Conservation (phyloP, 495 filamentous ascomycete genomes). For the Penicillium parvum region DNA sequence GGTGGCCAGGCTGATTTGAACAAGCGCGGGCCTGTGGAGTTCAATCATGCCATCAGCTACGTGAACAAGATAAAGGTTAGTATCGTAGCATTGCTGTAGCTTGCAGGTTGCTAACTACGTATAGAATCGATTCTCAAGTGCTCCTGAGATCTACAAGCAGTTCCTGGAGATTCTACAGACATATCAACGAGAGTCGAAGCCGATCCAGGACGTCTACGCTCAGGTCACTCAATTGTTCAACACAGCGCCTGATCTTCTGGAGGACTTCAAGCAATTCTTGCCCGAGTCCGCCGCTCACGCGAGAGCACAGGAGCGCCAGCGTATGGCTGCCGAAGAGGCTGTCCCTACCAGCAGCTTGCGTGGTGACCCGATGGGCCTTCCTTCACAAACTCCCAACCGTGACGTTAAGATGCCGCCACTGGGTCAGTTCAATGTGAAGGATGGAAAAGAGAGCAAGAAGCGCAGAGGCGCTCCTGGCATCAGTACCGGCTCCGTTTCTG, state of each 20-base stretch:
- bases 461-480: constrained; percentile 50
- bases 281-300: constrained; percentile 93
- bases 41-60: constrained; percentile 99
- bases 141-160: constrained; percentile 98
- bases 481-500: constrained; percentile 26
- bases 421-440: constrained; percentile 80
- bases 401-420: constrained; percentile 82
- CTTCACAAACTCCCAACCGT: constrained; percentile 48
- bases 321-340: constrained; percentile 61
- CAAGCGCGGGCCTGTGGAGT: constrained; percentile 93
- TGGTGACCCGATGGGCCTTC: constrained; percentile 43
- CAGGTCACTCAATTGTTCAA: constrained; percentile 95
- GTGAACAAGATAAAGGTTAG: constrained; percentile 99
- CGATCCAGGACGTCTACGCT: constrained; percentile 96
- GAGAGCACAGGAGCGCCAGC: constrained; percentile 54
- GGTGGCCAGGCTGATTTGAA: constrained; percentile 62
- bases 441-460: constrained; percentile 78
- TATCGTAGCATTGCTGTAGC: too few relatives aligned
- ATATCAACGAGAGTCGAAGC: constrained; percentile 96
- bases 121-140: constrained; percentile 94
- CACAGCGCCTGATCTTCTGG: constrained; percentile 89
- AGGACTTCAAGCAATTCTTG: constrained; percentile 98
- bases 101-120: too few relatives aligned
- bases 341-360: constrained; percentile 58
- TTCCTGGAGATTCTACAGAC: constrained; percentile 98